Evolutionary conservation across 2,329 filamentous ascomycete genomes (phyloP).

Genomic region (Cordyceps militaris): DNA sequence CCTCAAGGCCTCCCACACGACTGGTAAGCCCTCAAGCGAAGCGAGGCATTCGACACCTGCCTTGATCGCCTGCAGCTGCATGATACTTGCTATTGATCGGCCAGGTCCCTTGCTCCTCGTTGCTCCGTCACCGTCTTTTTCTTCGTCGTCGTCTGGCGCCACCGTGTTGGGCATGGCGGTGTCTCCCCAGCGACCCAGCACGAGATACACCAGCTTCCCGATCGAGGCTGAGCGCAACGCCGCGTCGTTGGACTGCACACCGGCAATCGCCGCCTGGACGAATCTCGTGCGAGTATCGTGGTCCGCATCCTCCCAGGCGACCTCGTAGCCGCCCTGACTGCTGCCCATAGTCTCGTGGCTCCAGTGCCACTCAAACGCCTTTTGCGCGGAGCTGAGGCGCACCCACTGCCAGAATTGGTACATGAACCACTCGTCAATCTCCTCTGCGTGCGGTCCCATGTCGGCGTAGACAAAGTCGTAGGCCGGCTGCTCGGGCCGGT

Average conservation of each 20-base stretch:
- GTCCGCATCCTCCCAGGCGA: constrained; percentile 60
- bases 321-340: constrained; percentile 15
- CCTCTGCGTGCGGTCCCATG: constrained; percentile 67
- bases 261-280: constrained; percentile 44
- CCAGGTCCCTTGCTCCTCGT: constrained; percentile 14
- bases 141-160: constrained; percentile 24
- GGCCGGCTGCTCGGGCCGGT: constrained; percentile 58
- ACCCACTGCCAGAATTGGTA: constrained; percentile 83
- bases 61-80: constrained; percentile 54
- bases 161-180: constrained; percentile 48
- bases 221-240: constrained; percentile 46
- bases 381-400: constrained; percentile 66
- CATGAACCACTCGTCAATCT: constrained; percentile 96
- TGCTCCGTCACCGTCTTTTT: neutral
- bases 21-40: constrained; percentile 41
- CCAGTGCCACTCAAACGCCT: constrained; percentile 74
- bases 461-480: constrained; percentile 86
- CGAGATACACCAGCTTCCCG: constrained; percentile 52
- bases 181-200: constrained; percentile 63
- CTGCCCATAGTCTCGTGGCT: constrained; percentile 34
- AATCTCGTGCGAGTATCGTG: constrained; percentile 51
- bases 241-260: constrained; percentile 38
- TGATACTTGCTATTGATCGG: constrained; percentile 45
- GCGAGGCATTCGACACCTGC: constrained; percentile 45
- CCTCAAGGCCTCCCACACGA: constrained; percentile 45